Percentiles rank a stretch among this genome's conserved stretches.
Evolutionary conservation across 2,329 filamentous ascomycete species (phyloP).

Genomic region (Madurella fahalii): DNA sequence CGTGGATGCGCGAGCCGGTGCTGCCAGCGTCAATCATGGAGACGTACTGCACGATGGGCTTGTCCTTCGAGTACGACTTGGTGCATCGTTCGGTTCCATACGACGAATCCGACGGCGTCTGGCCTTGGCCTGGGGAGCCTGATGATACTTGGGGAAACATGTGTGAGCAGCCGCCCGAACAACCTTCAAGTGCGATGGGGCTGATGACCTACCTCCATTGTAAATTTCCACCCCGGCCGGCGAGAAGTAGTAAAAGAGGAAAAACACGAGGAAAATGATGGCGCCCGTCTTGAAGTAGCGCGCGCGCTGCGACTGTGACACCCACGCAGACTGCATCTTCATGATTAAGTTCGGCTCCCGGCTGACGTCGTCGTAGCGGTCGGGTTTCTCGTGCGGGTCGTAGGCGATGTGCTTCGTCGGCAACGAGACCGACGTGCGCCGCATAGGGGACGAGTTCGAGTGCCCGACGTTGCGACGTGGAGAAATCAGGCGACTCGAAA

Average conservation of each 20-base stretch:
- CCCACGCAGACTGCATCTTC: conserved; percentile 55
- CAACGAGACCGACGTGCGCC: conserved; percentile 61
- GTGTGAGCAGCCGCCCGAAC: background rate
- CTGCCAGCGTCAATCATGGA: conserved; percentile 98
- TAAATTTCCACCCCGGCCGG: conserved; percentile 55
- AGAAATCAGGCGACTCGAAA: background rate
- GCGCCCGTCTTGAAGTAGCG: conserved; percentile 63
- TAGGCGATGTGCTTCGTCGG: conserved; percentile 56
- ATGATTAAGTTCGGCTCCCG: conserved; percentile 45
- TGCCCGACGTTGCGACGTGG: conserved; percentile 3
- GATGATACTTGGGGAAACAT: conserved; percentile 13
- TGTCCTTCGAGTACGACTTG: conserved; percentile 77
- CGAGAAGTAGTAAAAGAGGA: conserved; percentile 61
- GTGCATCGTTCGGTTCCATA: conserved; percentile 72
- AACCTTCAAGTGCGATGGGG: background rate
- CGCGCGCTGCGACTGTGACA: conserved; percentile 61
- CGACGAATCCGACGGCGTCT: conserved; percentile 55
- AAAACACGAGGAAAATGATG: conserved; percentile 56
- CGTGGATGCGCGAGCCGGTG: conserved; percentile 95
- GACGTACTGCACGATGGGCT: conserved; percentile 94
- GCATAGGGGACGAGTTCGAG: conserved; percentile 42
- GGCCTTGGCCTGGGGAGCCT: conserved; percentile 37
- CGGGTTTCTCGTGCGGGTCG: conserved; percentile 64
- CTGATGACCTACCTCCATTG: conserved; percentile 38
- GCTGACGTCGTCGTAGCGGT: conserved; percentile 51